phyloP scores from a whole-genome alignment of 371 early-diverging fungal genomes.

The Choanephora cucurbitarum region DNA sequence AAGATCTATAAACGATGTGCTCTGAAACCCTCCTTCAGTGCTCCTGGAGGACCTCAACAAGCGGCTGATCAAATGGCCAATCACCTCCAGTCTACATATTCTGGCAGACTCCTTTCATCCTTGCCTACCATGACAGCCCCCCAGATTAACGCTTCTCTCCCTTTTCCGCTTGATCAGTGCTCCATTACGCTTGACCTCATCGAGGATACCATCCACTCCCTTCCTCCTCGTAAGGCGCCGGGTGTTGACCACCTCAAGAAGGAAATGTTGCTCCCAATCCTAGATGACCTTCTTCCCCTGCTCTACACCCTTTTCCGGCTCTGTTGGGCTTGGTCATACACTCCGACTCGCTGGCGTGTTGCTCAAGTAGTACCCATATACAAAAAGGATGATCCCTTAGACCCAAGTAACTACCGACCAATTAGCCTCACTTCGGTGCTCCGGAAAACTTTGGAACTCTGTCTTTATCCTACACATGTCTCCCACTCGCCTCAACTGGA shows the following conservation, averaged over 20 bases:
- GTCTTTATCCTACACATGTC: background rate
- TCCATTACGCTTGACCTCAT: background rate
- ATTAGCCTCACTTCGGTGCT: conserved; percentile 18
- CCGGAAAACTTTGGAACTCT: conserved; percentile 12
- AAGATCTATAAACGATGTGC: too few relatives aligned
- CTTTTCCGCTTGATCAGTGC: background rate
- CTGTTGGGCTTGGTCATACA: conserved; percentile 25
- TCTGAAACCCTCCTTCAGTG: too few relatives aligned
- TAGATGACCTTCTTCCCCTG: background rate
- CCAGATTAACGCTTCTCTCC: background rate
- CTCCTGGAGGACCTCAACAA: too few relatives aligned
- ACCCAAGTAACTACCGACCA: conserved; percentile 18
- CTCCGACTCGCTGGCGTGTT: conserved; percentile 17
- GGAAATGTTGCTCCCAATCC: conserved; percentile 24
- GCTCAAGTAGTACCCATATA: conserved; percentile 25
- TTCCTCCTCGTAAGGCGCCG: conserved; percentile 14
- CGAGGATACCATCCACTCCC: background rate
- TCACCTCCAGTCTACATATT: too few relatives aligned
- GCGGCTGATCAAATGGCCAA: too few relatives aligned
- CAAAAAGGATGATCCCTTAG: conserved; percentile 15
- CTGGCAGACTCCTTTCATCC: conserved; percentile 4
- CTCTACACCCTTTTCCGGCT: conserved; percentile 10
- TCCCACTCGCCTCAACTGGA: background rate
- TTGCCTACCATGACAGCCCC: background rate
- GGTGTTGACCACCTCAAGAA: conserved; percentile 20